Evolutionary conservation across 2,329 filamentous ascomycete species (phyloP).

Genomic region (Orbilia javanica): DNA sequence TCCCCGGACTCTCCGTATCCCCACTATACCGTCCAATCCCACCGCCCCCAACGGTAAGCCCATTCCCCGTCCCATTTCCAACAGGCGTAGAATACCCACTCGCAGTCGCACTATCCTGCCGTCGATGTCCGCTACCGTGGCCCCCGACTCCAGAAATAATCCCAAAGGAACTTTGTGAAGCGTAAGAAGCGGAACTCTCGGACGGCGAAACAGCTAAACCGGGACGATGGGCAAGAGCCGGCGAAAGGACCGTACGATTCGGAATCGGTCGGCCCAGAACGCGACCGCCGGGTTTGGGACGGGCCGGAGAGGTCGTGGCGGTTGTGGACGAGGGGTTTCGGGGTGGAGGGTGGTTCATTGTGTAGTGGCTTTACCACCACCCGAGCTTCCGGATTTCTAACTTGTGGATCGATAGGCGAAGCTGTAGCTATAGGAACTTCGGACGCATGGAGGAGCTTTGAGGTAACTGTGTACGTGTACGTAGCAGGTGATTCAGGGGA

Average conservation of each 20-base stretch:
- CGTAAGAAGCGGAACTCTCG: slow-evolving; percentile 52
- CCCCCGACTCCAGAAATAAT: slow-evolving; percentile 43
- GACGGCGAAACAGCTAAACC: slow-evolving; percentile 50
- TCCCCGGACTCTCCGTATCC: slow-evolving; percentile 61
- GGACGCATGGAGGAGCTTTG: slow-evolving; percentile 5
- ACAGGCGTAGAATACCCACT: slow-evolving; percentile 51
- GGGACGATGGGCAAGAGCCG: slow-evolving; percentile 45
- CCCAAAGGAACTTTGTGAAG: slow-evolving; percentile 54
- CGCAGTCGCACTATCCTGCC: slow-evolving; percentile 43
- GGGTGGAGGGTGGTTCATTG: slow-evolving; percentile 45
- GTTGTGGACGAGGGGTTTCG: slow-evolving; percentile 35
- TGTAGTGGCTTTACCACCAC: slow-evolving; percentile 43
- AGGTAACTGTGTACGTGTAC: not conserved
- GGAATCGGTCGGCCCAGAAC: slow-evolving; percentile 50
- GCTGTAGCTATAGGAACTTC: not conserved
- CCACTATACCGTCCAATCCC: slow-evolving; percentile 39
- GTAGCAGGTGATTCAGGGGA: slow-evolving; percentile 1
- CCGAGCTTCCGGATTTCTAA: slow-evolving; percentile 13
- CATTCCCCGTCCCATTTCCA: slow-evolving; percentile 42
- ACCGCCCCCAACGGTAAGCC: slow-evolving; percentile 25
- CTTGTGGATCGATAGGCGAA: not conserved
- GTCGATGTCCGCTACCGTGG: slow-evolving; percentile 30
- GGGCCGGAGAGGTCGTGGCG: slow-evolving; percentile 32
- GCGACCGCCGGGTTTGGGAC: slow-evolving; percentile 49
- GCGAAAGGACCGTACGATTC: slow-evolving; percentile 32